Base-by-base conservation (phyloP, 495 filamentous ascomycete species). In the Aspergillus ostianus region DNA sequence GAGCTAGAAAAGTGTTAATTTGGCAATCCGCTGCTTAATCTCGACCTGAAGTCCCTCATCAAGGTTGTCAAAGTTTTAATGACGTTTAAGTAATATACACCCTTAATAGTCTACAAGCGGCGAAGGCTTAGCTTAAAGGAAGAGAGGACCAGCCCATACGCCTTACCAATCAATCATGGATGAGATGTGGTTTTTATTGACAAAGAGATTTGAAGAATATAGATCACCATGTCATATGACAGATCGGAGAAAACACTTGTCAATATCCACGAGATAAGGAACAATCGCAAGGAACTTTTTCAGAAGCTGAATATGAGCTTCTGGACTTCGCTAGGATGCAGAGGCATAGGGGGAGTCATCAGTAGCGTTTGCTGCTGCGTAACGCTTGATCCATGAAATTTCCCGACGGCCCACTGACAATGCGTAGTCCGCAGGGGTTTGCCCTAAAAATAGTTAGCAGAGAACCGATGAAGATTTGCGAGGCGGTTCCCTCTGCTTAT, bases 211-310 rank as follows among this genome's bases (percentile, higher is more conserved):
- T 0, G 67, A 66, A 21, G 70, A 65, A 57, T 74, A 73, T 45
- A 80, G 69, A 50, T 80, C 75, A 6, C 46, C 32, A 53, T 80
- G 72, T 71, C 70, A 77, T 15, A 78, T 44, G 21, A 51, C 64
- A 26, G 73, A 58, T 4, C 61, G 57, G 51, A 0, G 41, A 8
- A 75, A 61, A 10, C 30, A 13, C 45, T 51, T 17, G n/a, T 70
- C 63, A 29, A 62, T 55, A 45, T 64, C 65, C 36, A 77, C 21
- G n/a, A 77, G 59, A 54, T 50, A 59, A 58, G 68, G 70, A 41
- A 62, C 61, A 41, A 71, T 53, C 12, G 41, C 54, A 23, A 68
- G 46, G 55, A 66, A 70, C 50, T 52, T 67, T 41, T 69, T 23
- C 9, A 70, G 55, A 19, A 71, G 65, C 10, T 58, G 21, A 3